A percentile compares a stretch with the other conserved stretches of the same genome.
These are phyloP conservation scores for Ascochyta koolunga DNA, from an alignment of 2,329 filamentous ascomycete genomes.

Conservation along the genomic window DNA sequence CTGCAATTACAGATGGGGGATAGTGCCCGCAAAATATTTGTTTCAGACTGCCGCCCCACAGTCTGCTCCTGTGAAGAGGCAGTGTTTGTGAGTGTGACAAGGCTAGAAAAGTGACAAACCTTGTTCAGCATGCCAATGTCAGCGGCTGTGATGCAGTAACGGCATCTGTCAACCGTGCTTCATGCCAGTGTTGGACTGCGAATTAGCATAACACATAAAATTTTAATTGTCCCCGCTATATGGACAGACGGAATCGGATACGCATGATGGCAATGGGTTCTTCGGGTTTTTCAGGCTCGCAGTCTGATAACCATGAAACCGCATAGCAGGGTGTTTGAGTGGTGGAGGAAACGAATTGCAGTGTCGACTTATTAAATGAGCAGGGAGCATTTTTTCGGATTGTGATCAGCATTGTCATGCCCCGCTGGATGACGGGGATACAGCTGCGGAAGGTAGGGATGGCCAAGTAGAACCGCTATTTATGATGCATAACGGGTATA, in stretches of 20 bases:
- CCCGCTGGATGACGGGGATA: neutral
- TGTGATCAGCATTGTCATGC: constrained; percentile 12
- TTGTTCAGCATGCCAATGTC: neutral
- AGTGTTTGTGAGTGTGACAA: neutral
- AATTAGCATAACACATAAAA: neutral
- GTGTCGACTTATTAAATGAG: neutral
- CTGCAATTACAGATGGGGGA: constrained; percentile 2
- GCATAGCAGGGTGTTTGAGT: constrained; percentile 5
- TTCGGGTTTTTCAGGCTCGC: no score
- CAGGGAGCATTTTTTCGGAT: constrained; percentile 4
- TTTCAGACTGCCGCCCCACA: constrained; percentile 13
- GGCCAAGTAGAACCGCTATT: constrained; percentile 2
- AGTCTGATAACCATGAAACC: neutral
- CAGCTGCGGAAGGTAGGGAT: constrained; percentile 4
- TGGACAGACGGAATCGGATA: constrained; percentile 3
- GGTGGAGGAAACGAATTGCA: constrained; percentile 16
- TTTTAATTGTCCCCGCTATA: neutral
- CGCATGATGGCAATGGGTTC: neutral
- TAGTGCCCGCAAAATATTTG: constrained; percentile 5
- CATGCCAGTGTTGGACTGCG: neutral
- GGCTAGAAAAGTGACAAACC: constrained; percentile 4
- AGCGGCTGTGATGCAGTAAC: neutral
- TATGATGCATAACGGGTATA: neutral
- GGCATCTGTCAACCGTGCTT: constrained; percentile 5
- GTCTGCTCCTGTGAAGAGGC: constrained; percentile 11